A percentile compares a stretch with the other conserved stretches of the same genome.
Conservation (phyloP, 176 grass and related monocot genomes). For the Cenchrus purpureus region DNA sequence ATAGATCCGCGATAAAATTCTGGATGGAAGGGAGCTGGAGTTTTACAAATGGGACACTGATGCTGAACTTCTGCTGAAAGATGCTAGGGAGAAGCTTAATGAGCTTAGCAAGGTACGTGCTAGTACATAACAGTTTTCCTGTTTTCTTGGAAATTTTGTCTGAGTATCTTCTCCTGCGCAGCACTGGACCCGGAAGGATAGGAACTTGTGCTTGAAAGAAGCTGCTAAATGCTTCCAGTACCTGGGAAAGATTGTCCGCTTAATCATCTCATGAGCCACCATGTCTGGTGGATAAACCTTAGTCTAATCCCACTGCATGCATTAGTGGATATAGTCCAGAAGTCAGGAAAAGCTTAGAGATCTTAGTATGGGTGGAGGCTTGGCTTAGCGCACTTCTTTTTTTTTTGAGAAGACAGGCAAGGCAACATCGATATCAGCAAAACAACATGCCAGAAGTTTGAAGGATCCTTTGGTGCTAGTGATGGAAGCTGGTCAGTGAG, state of each 20-base stretch:
- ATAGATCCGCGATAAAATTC: slow-evolving; percentile 72
- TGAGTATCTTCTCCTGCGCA: slow-evolving; percentile 41
- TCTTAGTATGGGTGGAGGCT: slow-evolving; percentile 6
- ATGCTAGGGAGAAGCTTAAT: slow-evolving; percentile 75
- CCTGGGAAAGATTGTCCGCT: slow-evolving; percentile 72
- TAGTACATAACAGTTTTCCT: neutral
- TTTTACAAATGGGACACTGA: slow-evolving; percentile 92
- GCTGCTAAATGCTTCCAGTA: slow-evolving; percentile 74
- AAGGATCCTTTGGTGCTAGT: neutral
- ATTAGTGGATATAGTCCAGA: slow-evolving; percentile 6
- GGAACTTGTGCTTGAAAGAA: slow-evolving; percentile 84
- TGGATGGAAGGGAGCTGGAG: slow-evolving; percentile 73
- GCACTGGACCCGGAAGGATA: slow-evolving; percentile 92
- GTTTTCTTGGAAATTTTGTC: slow-evolving; percentile 27
- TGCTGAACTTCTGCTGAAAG: slow-evolving; percentile 70
- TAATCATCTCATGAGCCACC: slow-evolving; percentile 62
- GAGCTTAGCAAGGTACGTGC: slow-evolving; percentile 73
- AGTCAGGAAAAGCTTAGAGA: slow-evolving; percentile 28
- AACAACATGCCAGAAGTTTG: neutral
- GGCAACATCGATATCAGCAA: neutral
- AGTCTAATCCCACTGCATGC: slow-evolving; percentile 3
- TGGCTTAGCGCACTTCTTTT: slow-evolving; percentile 31
- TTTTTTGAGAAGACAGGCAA: neutral
- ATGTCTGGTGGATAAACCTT: neutral
- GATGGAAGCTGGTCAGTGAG: slow-evolving; percentile 15